Evolutionary conservation across 805 yeast genomes (phyloP), one percentile per base, ranked within the genome.

Genomic region (Metschnikowia corniflorae): DNA sequence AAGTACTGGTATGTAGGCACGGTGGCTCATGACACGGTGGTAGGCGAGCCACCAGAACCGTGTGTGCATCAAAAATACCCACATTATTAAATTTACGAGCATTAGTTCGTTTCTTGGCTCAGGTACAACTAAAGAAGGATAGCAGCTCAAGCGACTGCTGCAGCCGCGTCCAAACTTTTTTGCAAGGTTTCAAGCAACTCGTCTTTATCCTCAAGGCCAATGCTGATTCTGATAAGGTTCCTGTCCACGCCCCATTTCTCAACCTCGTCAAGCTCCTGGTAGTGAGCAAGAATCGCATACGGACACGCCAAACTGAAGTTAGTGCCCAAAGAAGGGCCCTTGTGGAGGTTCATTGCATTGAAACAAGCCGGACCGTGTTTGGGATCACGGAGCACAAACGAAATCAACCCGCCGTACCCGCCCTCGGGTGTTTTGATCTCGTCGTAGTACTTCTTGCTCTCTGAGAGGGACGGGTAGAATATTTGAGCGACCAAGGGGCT

Each of bases 241-340:
- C 79, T 66, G 54, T 86, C 95, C 21, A 88, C 86, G 2, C 93
- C 95, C 81, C 86, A 88, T 50, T 77, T 67, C 33, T 74, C 85
- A 16, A 85, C 81, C 52, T 80, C 87, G 42, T 86, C 91, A 39
- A 87, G 63, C 58, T 88, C 96, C 37, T 70, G 72, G 58, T 78
- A 86, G 58, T 88, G 96, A 3, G 95, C 95, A 41, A 89, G 68
- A 31, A 89, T 75, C 6, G 95, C 74, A 60, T 89, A 89, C 7
- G 97, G 96, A 56, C 95, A 88, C 5, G 88, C 88, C 49, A 88
- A 67, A 0, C 95, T 82, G 64, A 86, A 86, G 61, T 85, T 88
- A 0, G 96, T 86, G 9, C 96, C 96, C 47, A 88, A 70, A 12
- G 93, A 82, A 3, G 96, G 96, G 2, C 96, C 96, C 62, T 89